Conservation (phyloP, 2,329 filamentous ascomycete genomes). For the Davidsoniella neocaledoniae region DNA sequence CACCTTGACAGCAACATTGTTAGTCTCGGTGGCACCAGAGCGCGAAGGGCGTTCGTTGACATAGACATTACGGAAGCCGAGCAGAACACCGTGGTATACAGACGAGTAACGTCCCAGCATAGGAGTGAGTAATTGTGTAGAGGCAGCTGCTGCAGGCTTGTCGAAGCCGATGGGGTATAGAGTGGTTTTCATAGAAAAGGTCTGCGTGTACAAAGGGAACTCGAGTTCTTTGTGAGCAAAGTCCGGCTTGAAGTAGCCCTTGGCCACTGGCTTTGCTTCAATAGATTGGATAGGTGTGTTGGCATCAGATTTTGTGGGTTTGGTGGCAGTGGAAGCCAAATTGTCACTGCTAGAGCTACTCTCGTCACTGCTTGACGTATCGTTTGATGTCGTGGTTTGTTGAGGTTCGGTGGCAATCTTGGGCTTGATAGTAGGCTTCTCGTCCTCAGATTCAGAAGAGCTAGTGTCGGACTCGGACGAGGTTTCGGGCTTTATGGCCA, state of each 20-base stretch:
- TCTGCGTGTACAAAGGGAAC: conserved; percentile 65
- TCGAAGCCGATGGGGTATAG: conserved; percentile 55
- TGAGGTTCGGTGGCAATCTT: conserved; percentile 8
- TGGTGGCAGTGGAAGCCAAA: conserved; percentile 17
- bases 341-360: too few relatives aligned
- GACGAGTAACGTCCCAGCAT: conserved; percentile 63
- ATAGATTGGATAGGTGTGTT: conserved; percentile 18
- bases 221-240: conserved; percentile 23
- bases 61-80: conserved; percentile 54
- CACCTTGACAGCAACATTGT: conserved; percentile 28
- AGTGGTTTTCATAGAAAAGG: conserved; percentile 63
- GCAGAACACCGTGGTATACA: conserved; percentile 53
- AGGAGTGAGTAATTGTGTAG: conserved; percentile 58
- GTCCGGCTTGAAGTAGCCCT: conserved; percentile 23
- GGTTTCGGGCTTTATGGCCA: conserved; percentile 12
- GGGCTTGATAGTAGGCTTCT: conserved; percentile 17
- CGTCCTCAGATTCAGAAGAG: conserved; percentile 16
- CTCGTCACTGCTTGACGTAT: too few relatives aligned
- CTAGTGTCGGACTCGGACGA: conserved; percentile 15
- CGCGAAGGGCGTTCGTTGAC: conserved; percentile 43
- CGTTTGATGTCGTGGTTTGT: too few relatives aligned
- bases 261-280: conserved; percentile 17
- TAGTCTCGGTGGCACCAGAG: conserved; percentile 28
- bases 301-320: conserved; percentile 24
- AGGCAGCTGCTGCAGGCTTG: conserved; percentile 51